Conservation (phyloP, 352 stramenopile genomes). For the Bremia lactucae region DNA sequence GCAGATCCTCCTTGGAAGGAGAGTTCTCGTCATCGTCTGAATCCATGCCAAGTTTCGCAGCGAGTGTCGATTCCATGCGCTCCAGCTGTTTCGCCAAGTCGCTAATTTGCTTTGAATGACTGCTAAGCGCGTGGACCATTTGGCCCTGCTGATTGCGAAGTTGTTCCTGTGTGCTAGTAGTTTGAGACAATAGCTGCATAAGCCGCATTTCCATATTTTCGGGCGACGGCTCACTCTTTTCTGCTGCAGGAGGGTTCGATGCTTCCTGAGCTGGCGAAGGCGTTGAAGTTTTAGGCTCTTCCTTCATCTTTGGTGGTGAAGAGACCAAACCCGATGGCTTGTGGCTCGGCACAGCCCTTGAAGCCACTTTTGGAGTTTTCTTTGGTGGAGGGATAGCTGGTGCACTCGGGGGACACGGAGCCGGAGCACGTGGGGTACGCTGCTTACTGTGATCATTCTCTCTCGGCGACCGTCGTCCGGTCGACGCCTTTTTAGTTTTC, state of each 20-base stretch:
- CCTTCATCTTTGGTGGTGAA: constrained; percentile 14
- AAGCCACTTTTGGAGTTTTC: constrained; percentile 15
- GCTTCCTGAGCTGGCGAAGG: constrained; percentile 3
- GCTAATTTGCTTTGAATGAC: constrained; percentile 75
- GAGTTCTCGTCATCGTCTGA: constrained; percentile 9
- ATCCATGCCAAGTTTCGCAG: constrained; percentile 41
- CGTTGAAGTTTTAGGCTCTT: constrained; percentile 6
- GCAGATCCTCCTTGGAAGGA: constrained; percentile 15
- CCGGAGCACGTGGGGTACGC: constrained; percentile 15
- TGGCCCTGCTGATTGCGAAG: constrained; percentile 73
- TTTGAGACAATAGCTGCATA: constrained; percentile 76
- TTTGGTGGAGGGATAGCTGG: constrained; percentile 30
- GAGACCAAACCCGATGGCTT: constrained; percentile 15
- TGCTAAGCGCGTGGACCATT: constrained; percentile 73
- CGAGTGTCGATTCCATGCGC: constrained; percentile 70
- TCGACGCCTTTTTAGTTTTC: too few species aligned
- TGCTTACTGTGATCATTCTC: constrained; percentile 19
- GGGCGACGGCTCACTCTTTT: constrained; percentile 18
- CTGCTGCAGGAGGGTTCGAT: constrained; percentile 4
- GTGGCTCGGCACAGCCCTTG: constrained; percentile 6
- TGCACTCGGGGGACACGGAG: constrained; percentile 18
- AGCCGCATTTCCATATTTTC: constrained; percentile 72
- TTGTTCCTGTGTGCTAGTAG: constrained; percentile 76
- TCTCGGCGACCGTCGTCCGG: too few species aligned
- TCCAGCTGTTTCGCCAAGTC: constrained; percentile 75